Percentiles rank a stretch among this genome's conserved stretches.
These are phyloP conservation scores for Penicillium sp. DNA, from an alignment of 2,329 filamentous ascomycete genomes.

Conservation along the genomic window DNA sequence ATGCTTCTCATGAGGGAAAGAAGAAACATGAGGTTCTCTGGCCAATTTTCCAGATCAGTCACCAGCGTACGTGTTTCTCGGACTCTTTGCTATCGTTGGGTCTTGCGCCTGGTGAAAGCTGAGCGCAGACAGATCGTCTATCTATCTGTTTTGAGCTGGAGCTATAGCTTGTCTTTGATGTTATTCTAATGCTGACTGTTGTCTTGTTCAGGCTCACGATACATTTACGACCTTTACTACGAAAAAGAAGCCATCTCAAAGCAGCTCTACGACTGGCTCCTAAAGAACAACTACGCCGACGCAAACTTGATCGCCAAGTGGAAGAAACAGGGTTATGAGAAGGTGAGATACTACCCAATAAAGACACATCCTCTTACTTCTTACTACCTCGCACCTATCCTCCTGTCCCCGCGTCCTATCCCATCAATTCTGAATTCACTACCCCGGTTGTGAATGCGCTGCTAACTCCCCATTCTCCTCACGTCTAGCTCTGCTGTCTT, in stretches of 20 bases:
- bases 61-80: slow-evolving; percentile 70
- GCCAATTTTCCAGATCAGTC: slow-evolving; percentile 97
- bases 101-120: not conserved
- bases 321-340: slow-evolving; percentile 99
- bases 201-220: slow-evolving; percentile 63
- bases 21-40: slow-evolving; percentile 91
- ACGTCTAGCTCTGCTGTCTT: slow-evolving; percentile 78
- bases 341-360: slow-evolving; percentile 58
- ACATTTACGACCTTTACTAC: slow-evolving; percentile 98
- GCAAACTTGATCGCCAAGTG: slow-evolving; percentile 96
- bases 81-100: not conserved
- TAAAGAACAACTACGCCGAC: slow-evolving; percentile 97
- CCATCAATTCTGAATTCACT: not conserved
- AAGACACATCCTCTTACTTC: too few relatives aligned
- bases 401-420: not conserved
- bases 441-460: too few relatives aligned
- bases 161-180: too few relatives aligned
- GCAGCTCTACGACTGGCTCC: slow-evolving; percentile 88
- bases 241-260: slow-evolving; percentile 95
- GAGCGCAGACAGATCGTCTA: not conserved
- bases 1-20: slow-evolving; percentile 76
- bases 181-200: slow-evolving; percentile 7
- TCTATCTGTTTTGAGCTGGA: not conserved
- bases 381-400: not conserved
- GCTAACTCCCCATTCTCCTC: not conserved